These are phyloP conservation scores for Melampsora larici-populina DNA, from an alignment of 1,284 basidiomycete species.

Conservation along the genomic window DNA sequence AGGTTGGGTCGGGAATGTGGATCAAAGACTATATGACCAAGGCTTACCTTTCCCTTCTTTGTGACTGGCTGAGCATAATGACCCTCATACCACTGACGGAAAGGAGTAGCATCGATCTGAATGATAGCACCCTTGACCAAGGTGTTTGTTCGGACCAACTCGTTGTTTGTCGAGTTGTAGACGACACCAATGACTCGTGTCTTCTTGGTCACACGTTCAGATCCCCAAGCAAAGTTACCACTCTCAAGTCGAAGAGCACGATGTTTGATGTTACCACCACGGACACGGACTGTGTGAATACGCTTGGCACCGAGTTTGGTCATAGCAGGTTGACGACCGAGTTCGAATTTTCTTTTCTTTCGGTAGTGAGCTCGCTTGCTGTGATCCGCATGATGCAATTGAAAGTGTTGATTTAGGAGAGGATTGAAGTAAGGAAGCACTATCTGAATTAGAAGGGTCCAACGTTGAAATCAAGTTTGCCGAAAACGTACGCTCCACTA, in stretches of 20 bases:
- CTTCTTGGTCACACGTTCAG: conserved; percentile 85
- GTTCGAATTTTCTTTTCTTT: conserved; percentile 99
- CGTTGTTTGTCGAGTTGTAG: conserved; percentile 98
- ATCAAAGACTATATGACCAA: conserved; percentile 54
- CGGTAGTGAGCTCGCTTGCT: conserved; percentile 92
- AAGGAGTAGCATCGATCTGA: conserved; percentile 91
- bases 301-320: conserved; percentile 92
- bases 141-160: conserved; percentile 96
- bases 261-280: conserved; percentile 89
- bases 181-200: conserved; percentile 90
- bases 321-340: conserved; percentile 90
- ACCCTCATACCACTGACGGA: conserved; percentile 96
- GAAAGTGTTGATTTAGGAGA: background rate
- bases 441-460: background rate
- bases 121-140: conserved; percentile 91
- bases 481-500: conserved; percentile 58
- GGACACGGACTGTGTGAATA: conserved; percentile 83
- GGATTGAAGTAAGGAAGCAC: background rate
- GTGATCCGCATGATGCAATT: conserved; percentile 51
- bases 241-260: conserved; percentile 87
- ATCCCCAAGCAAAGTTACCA: conserved; percentile 96
- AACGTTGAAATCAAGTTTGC: background rate
- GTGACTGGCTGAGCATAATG: conserved; percentile 57
- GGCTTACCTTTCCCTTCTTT: conserved; percentile 60
- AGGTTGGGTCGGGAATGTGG: conserved; percentile 75